Evolutionary conservation across 768 basidiomycete species (phyloP), one percentile per base, ranked within the genome.

Genomic region (Tylopilus rubrobrunneus): DNA sequence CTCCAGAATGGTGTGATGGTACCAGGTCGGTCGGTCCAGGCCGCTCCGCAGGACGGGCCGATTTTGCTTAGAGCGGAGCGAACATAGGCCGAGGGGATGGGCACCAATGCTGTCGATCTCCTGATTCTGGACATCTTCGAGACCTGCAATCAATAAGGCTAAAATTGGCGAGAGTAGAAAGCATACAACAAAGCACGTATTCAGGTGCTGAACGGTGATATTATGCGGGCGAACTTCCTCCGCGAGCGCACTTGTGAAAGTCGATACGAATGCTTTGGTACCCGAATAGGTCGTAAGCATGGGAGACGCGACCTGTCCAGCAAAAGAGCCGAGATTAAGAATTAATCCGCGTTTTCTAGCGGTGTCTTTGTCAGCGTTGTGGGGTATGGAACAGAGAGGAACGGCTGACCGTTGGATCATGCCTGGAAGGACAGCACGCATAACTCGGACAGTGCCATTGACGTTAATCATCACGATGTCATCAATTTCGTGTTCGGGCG

Each of bases 111-210:
- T 21, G 83, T 84, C 2, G 92, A 56, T 56, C 77, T 82, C 53
- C 91, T 84, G 63, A 98, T 95, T 71, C 94, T 97, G 41, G 92
- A 93, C 73, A 99, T 86, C 64, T 92, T 90, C 15, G 95, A 94
- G 9, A 89, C 87, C 92, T 95, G 60, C 36, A 11, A 47, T 42
- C n/a, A 10, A n/a, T n/a, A 10, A 5, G 19, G 14, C 14, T 5
- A 36, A 14, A 23, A 5, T 2, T 27, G 40, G 53, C 48, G 37
- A 52, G 1, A 53, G 47, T 44, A 45, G 10, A 27, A 47, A 5
- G 81, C 86, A 45, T 70, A 94, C 95, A 45, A 99, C 94, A 67
- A 95, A 98, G 74, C 91, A 94, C 0, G 96, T 90, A 74, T 96
- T 93, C 55, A 93, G 74, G 63, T 92, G 81, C 67, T 90, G 82